These are phyloP conservation scores for Aspergillus phoenicis DNA, from an alignment of 2,329 filamentous ascomycete species.

Conservation along the genomic window DNA sequence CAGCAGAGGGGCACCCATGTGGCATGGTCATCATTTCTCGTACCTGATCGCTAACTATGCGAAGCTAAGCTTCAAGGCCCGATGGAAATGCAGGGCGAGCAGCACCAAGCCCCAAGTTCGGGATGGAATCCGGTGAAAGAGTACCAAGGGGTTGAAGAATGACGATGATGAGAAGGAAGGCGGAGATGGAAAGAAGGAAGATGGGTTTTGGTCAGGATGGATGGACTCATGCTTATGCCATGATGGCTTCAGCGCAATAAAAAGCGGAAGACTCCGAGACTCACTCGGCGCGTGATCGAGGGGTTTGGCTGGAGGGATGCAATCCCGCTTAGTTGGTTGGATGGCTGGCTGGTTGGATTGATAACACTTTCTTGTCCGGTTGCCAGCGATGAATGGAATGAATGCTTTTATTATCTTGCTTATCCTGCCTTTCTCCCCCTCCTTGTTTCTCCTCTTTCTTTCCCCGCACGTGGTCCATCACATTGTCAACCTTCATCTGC, in stretches of 20 bases:
- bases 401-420: no score
- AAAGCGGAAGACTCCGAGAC: neutral
- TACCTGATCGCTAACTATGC: neutral
- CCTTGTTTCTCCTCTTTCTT: neutral
- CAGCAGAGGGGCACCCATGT: neutral
- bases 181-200: neutral
- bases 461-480: neutral
- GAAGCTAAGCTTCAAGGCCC: neutral
- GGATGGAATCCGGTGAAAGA: neutral
- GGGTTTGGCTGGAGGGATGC: no score
- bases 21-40: neutral
- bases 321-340: no score
- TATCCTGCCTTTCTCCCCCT: neutral
- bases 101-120: neutral
- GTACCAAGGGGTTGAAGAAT: neutral
- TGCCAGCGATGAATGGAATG: no score
- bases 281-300: neutral
- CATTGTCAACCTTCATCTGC: neutral
- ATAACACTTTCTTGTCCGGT: no score
- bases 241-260: neutral
- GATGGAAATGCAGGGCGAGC: neutral
- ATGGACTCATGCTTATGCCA: constrained; percentile 1
- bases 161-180: neutral
- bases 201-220: neutral
- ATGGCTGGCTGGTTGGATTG: no score